Conservation (phyloP, 768 basidiomycete species). For the Suillus plorans region DNA sequence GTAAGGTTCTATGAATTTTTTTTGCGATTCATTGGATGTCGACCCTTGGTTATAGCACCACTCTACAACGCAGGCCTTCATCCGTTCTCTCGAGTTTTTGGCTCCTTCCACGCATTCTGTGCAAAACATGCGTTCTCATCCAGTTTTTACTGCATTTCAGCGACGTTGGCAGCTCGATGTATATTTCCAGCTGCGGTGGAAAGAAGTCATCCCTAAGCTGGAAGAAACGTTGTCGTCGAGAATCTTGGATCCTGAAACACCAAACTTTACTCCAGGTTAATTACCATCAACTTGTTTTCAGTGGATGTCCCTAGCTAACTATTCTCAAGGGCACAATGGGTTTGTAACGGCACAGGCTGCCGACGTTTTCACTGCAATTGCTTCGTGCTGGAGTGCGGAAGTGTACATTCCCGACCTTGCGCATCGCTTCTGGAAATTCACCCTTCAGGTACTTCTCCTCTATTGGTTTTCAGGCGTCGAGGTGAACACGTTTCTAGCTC, state of each 20-base stretch:
- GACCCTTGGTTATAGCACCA: conserved; percentile 59
- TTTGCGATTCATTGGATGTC: neutral
- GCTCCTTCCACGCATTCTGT: conserved; percentile 76
- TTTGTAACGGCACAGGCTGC: conserved; percentile 66
- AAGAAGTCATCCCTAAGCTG: conserved; percentile 78
- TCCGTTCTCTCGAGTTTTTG: conserved; percentile 77
- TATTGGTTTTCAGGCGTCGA: conserved; percentile 1
- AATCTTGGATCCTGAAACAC: conserved; percentile 37
- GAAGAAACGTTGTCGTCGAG: conserved; percentile 62
- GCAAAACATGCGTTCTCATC: conserved; percentile 68
- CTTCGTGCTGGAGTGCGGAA: conserved; percentile 83
- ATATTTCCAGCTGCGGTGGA: conserved; percentile 97
- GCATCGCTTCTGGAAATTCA: conserved; percentile 88
- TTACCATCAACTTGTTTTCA: conserved; percentile 3
- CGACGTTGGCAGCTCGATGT: conserved; percentile 94
- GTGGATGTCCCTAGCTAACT: conserved; percentile 1
- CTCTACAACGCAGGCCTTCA: conserved; percentile 78
- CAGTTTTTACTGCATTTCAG: conserved; percentile 70
- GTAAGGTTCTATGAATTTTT: conserved; percentile 36
- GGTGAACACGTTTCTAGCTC: conserved; percentile 47
- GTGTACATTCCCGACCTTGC: conserved; percentile 82
- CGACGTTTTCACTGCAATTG: conserved; percentile 70
- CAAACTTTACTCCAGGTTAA: conserved; percentile 41
- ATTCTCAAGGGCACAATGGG: conserved; percentile 25
- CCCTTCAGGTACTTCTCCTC: conserved; percentile 65